Conservation (phyloP, 2,329 filamentous ascomycete genomes). For the Alternaria gaisen region DNA sequence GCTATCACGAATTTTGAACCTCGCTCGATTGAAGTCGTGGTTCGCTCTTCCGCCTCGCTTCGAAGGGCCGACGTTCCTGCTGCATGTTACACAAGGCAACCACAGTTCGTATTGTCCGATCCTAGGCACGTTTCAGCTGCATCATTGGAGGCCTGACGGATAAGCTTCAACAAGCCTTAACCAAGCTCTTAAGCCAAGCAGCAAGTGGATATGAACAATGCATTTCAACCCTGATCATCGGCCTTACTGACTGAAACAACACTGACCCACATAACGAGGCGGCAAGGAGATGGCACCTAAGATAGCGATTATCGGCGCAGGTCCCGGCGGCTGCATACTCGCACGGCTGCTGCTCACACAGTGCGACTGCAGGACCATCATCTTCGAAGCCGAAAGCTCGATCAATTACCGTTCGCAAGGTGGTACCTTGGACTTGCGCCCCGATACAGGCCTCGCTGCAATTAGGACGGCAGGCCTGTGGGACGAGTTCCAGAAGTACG, state of each 20-base stretch:
- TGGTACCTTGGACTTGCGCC: conserved; percentile 64
- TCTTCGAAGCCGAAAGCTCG: conserved; percentile 57
- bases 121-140: not conserved
- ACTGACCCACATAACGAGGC: not conserved
- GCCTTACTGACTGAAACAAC: not conserved
- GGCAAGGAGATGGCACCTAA: conserved; percentile 24
- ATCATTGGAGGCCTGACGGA: not conserved
- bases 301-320: conserved; percentile 52
- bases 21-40: not conserved
- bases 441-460: conserved; percentile 60
- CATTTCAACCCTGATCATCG: not conserved
- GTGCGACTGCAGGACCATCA: conserved; percentile 53
- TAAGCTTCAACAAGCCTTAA: conserved; percentile 2
- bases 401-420: conserved; percentile 43
- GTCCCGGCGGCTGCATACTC: conserved; percentile 60
- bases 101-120: not conserved
- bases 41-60: not conserved
- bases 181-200: not conserved
- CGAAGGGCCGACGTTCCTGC: not conserved
- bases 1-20: not conserved
- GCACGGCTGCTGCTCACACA: conserved; percentile 61
- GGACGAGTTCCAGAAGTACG: conserved; percentile 57
- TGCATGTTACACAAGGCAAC: not conserved
- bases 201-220: not conserved
- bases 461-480: conserved; percentile 60